Evolutionary conservation across 441 rosid species (phyloP), one percentile per base, ranked within the genome.

Genomic region (Isatis lusitanica): DNA sequence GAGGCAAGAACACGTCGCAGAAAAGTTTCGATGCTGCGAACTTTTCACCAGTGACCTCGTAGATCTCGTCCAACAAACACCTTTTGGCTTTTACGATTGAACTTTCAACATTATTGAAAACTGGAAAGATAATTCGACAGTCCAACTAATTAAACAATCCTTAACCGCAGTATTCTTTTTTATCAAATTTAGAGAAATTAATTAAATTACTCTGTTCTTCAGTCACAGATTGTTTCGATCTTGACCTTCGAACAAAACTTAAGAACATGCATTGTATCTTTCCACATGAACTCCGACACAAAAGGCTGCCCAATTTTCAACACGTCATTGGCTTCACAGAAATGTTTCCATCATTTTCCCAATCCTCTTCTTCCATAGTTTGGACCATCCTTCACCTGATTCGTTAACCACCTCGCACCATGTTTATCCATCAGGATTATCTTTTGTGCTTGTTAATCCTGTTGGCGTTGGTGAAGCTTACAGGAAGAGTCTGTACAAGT

Each of bases 301-400:
- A 75, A 75, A 55, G 66, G 52, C 60, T 36, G 33, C 0, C 58
- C 79, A 35, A 46, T 31, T 39, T 36, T 55, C 0, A 42, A 17
- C 24, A 74, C 66, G 1, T n/a, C 71, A 69, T 63, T 75, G 55
- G 30, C 79, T 36, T 46, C 26, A 52, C 40, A 75, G 13, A 75
- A 75, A 24, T 0, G 6, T 68, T 68, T 59, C 63, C 73, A 75
- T 33, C 69, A 70, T 68, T 62, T 67, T 33, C 78, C 75, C 52
- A 69, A 7, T 50, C 71, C 57, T 68, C 61, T 56, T 51, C 18
- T 74, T 74, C 73, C 44, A 31, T 7, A 1, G 2, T 4, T 35
- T 52, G 56, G 46, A 61, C 70, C 69, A 39, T 76, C 62, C 2
- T 7, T 24, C 17, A 51, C 15, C 31, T 60, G 39, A 6, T 18